Evolutionary conservation across 2,329 filamentous ascomycete genomes (phyloP).

Genomic region (Metarhizium humberi): DNA sequence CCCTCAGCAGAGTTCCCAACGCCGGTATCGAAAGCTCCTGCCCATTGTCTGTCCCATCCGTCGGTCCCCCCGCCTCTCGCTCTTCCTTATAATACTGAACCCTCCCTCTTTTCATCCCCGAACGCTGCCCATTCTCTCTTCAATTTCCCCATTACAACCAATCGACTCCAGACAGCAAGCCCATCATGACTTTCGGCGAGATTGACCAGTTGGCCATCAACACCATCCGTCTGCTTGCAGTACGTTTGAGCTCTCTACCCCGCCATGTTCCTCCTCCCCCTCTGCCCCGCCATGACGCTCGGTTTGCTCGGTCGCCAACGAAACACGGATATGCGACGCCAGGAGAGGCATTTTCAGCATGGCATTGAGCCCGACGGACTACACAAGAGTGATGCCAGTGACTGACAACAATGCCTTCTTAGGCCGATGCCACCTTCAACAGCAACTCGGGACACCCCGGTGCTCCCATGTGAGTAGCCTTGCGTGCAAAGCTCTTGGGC

Average conservation of each 20-base stretch:
- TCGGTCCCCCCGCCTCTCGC: slow-evolving; percentile 8
- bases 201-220: slow-evolving; percentile 88
- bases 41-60: not conserved
- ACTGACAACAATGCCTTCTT: slow-evolving; percentile 7
- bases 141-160: slow-evolving; percentile 10
- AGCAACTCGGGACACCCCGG: slow-evolving; percentile 98
- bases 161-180: slow-evolving; percentile 18
- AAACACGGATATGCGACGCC: not conserved
- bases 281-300: slow-evolving; percentile 19
- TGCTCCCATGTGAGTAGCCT: slow-evolving; percentile 71
- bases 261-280: slow-evolving; percentile 10
- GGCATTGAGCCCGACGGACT: slow-evolving; percentile 1
- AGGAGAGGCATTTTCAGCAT: not conserved
- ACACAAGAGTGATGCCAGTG: not conserved
- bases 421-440: slow-evolving; percentile 95
- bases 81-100: slow-evolving; percentile 17
- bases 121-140: slow-evolving; percentile 8
- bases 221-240: slow-evolving; percentile 93
- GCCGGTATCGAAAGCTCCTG: not conserved
- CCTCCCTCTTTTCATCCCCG: slow-evolving; percentile 16
- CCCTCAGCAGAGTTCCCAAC: slow-evolving; percentile 15
- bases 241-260: slow-evolving; percentile 45
- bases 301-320: not conserved
- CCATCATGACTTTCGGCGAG: slow-evolving; percentile 80
- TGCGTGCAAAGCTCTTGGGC: not conserved